Percentiles rank a stretch among this genome's conserved stretches.
These are phyloP conservation scores for Colletotrichum sp. DNA, from an alignment of 2,329 filamentous ascomycete genomes.

Conservation along the genomic window DNA sequence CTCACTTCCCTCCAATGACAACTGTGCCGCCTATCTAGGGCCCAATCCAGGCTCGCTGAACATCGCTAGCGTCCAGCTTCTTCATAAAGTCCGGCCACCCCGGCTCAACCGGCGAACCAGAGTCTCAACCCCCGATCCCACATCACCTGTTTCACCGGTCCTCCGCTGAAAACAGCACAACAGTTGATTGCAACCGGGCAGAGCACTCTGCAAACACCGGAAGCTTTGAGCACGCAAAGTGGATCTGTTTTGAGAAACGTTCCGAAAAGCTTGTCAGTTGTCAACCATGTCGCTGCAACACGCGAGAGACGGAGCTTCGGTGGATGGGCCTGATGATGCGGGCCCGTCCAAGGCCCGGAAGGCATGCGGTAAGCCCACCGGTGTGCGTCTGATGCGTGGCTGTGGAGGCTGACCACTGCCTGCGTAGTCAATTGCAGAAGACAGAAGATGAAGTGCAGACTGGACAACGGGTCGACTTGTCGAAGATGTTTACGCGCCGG, in stretches of 20 bases:
- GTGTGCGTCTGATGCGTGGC: background rate
- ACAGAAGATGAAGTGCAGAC: slow-evolving; percentile 42
- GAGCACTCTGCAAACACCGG: background rate
- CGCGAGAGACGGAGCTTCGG: background rate
- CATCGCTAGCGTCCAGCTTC: background rate
- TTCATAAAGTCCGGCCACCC: slow-evolving; percentile 9
- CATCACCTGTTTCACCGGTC: slow-evolving; percentile 1
- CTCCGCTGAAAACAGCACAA: background rate
- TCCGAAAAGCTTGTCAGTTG: background rate
- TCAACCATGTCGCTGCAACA: background rate
- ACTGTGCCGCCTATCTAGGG: background rate
- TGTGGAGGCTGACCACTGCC: slow-evolving; percentile 1
- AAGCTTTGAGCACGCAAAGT: background rate
- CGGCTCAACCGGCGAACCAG: slow-evolving; percentile 15
- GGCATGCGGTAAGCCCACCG: slow-evolving; percentile 30
- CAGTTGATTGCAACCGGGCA: background rate
- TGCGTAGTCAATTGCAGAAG: slow-evolving; percentile 29
- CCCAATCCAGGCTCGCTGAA: background rate
- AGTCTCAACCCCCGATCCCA: background rate
- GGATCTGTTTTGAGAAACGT: background rate
- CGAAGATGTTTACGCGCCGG: slow-evolving; percentile 37
- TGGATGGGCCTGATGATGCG: background rate
- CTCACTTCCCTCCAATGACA: slow-evolving; percentile 14
- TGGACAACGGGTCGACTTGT: slow-evolving; percentile 36
- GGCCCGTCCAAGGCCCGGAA: slow-evolving; percentile 32